phyloP scores from a whole-genome alignment of 352 stramenopile species.

The Pythium myriotylum region DNA sequence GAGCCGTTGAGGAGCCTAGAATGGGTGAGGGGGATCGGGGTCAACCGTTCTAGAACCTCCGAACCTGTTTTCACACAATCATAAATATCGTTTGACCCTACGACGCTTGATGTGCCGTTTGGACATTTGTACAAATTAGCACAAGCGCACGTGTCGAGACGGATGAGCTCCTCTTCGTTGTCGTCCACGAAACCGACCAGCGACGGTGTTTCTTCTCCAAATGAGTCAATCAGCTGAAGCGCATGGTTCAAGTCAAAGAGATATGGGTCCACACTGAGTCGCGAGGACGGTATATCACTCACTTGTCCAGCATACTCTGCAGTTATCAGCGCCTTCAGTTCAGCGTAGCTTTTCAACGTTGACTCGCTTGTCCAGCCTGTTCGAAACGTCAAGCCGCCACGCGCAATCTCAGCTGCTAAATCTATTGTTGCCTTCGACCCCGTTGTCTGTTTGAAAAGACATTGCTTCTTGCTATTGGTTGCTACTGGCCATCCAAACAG shows the following conservation, averaged over 20 bases:
- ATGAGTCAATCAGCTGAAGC: constrained; percentile 85
- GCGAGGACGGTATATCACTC: constrained; percentile 30
- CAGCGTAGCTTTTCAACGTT: constrained; percentile 72
- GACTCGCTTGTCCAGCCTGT: constrained; percentile 62
- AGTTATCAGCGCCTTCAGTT: constrained; percentile 66
- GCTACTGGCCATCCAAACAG: constrained; percentile 60
- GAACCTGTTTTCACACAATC: constrained; percentile 90
- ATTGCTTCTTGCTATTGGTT: constrained; percentile 56
- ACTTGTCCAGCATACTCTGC: constrained; percentile 41
- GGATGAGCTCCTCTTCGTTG: constrained; percentile 45
- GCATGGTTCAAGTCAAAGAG: constrained; percentile 92
- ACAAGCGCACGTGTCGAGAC: constrained; percentile 94
- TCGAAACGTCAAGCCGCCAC: constrained; percentile 61
- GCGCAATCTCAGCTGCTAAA: constrained; percentile 18
- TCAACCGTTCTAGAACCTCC: constrained; percentile 89
- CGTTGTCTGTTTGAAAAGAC: constrained; percentile 45
- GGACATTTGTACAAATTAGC: constrained; percentile 93
- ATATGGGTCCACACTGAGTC: constrained; percentile 81
- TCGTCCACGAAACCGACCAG: constrained; percentile 69
- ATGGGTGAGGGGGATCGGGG: constrained; percentile 68
- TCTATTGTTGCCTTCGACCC: constrained; percentile 15
- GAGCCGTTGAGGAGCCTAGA: constrained; percentile 55
- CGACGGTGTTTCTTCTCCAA: constrained; percentile 78
- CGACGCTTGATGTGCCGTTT: constrained; percentile 87
- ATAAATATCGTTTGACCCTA: constrained; percentile 75